phyloP scores from a whole-genome alignment of 2,329 filamentous ascomycete genomes.

The Stemphylium vesicarium region DNA sequence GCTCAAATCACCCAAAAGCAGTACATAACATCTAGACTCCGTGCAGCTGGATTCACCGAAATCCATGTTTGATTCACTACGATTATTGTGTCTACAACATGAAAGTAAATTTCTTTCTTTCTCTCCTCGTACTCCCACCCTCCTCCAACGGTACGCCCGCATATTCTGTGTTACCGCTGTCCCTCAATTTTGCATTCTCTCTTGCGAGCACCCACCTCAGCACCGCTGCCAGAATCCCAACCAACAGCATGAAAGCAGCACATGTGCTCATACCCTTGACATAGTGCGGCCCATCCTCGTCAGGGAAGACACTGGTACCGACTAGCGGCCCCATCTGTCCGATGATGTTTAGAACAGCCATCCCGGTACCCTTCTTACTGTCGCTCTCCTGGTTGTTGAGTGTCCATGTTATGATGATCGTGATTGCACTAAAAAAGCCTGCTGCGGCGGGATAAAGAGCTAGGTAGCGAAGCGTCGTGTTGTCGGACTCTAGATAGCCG shows the following conservation, averaged over 20 bases:
- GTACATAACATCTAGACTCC: neutral
- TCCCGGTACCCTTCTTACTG: conserved; percentile 73
- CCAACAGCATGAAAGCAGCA: conserved; percentile 57
- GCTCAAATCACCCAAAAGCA: neutral
- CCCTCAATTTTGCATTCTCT: conserved; percentile 30
- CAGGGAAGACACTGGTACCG: conserved; percentile 62
- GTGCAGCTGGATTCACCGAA: neutral
- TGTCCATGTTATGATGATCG: conserved; percentile 84
- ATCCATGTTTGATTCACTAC: neutral
- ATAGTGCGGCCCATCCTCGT: conserved; percentile 57
- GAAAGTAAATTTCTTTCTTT: conserved; percentile 33
- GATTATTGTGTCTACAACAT: conserved; percentile 30
- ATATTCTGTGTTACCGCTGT: conserved; percentile 25
- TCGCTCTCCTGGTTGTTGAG: conserved; percentile 81
- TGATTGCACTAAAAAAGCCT: conserved; percentile 87
- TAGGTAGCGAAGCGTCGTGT: conserved; percentile 64
- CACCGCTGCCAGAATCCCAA: conserved; percentile 51
- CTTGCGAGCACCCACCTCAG: conserved; percentile 51
- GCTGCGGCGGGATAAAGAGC: conserved; percentile 78
- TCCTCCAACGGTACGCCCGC: conserved; percentile 37
- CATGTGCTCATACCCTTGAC: conserved; percentile 59
- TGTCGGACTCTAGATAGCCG: conserved; percentile 49
- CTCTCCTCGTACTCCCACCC: conserved; percentile 15
- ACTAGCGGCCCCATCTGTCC: conserved; percentile 77
- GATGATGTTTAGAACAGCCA: conserved; percentile 80